Evolutionary conservation across 768 basidiomycete species (phyloP), one percentile per base, ranked within the genome.

Genomic region (Termitomyces sp.): DNA sequence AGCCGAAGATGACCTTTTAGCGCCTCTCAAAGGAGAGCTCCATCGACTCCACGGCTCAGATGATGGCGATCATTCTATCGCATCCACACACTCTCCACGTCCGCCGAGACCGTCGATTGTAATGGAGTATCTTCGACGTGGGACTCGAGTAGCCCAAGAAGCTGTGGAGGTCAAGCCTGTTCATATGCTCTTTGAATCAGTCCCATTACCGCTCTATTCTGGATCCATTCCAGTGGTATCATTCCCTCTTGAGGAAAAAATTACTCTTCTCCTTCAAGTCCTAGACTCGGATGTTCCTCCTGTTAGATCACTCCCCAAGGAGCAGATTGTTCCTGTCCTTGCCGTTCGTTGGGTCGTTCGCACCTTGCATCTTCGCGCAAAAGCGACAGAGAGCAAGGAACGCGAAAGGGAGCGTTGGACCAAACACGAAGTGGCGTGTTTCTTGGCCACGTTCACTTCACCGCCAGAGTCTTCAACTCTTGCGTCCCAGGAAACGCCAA

Each of bases 361-460:
- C 28, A 80, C 74, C 0, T 71, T 90, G 48, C 78, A 85, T 58
- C 62, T 64, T 8, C 82, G 89, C 18, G 82, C 84, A 28, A 63
- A 77, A 54, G 87, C 84, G 66, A 78, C 74, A 0, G 69, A 72
- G 18, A 84, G 75, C 62, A 84, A 80, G 66, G 87, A 84, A n/a
- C 80, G 84, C 44, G 82, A 87, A 61, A 80, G 78, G 64, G 90
- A 90, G 68, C 77, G 82, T 28, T 94, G 91, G 91, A 88, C 86
- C 0, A 77, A 72, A 62, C 74, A 71, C 6, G 91, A 94, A 69
- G 87, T 83, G 4, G 76, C 68, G 3, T 84, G 82, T 33, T 79
- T 91, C 67, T 77, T 92, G 46, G 75, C 82, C 0, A 76, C 84
- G 36, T 85, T 86, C 70, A 57, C 62, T 36, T 72, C 73, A 70